Evolutionary conservation across 78 protist genomes (phyloP).

Genomic region (Cavenderia fasciculata): DNA sequence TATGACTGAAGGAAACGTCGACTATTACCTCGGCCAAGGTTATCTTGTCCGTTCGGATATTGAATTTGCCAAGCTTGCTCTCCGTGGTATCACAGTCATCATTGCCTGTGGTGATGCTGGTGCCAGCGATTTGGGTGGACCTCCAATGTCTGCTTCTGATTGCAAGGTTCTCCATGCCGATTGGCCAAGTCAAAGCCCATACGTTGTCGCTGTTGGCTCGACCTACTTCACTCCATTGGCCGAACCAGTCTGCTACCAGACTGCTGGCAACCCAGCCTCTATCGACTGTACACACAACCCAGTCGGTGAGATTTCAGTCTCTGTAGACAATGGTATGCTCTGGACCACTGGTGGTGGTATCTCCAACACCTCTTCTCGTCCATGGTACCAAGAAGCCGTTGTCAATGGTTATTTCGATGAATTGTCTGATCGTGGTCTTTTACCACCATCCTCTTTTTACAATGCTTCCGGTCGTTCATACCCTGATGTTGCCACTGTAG

Average conservation of each 20-base stretch:
- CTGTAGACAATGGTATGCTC: conserved; percentile 58
- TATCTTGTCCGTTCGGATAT: conserved; percentile 41
- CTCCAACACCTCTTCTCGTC: conserved; percentile 29
- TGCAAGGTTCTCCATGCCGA: conserved; percentile 9
- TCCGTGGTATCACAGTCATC: conserved; percentile 66
- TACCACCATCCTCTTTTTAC: conserved; percentile 67
- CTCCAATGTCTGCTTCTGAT: conserved; percentile 18
- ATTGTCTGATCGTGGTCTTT: background rate
- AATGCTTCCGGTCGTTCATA: conserved; percentile 86
- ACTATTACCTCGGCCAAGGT: conserved; percentile 32
- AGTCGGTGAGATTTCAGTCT: conserved; percentile 53
- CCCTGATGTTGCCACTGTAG: conserved; percentile 87
- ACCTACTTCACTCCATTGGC: conserved; percentile 64
- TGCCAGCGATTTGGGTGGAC: conserved; percentile 41
- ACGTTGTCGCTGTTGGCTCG: conserved; percentile 77
- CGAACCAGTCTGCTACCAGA: conserved; percentile 33
- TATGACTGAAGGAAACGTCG: conserved; percentile 66
- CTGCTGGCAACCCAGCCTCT: conserved; percentile 4
- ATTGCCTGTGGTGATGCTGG: conserved; percentile 82
- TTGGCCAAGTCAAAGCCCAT: conserved; percentile 70
- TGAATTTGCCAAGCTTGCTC: conserved; percentile 42
- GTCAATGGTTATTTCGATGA: conserved; percentile 46
- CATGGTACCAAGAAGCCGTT: conserved; percentile 69
- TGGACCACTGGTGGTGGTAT: conserved; percentile 89
- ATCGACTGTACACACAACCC: conserved; percentile 8